Evolutionary conservation across 768 basidiomycete genomes (phyloP).

Genomic region (Amanita brunnescens): DNA sequence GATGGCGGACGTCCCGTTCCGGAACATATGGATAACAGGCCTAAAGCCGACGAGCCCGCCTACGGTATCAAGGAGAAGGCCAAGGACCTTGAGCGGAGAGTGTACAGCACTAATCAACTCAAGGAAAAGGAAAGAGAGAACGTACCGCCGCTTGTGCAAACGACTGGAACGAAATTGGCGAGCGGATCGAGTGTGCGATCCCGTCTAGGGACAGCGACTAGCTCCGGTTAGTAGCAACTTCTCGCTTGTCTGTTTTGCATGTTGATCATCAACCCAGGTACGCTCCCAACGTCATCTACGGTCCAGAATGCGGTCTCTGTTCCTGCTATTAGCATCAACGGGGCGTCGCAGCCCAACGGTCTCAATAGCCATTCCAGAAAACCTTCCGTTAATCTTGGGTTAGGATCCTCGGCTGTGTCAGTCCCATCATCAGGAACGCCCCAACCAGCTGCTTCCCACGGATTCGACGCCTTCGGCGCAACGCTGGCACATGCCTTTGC

Average conservation of each 20-base stretch:
- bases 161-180: background rate
- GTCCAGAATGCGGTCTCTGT: background rate
- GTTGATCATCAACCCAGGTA: background rate
- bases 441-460: background rate
- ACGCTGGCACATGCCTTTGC: constrained; percentile 54
- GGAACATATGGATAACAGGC: constrained; percentile 21
- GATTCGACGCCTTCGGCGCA: constrained; percentile 56
- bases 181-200: background rate
- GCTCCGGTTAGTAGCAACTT: background rate
- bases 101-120: background rate
- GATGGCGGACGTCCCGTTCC: constrained; percentile 23
- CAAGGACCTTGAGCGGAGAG: constrained; percentile 9
- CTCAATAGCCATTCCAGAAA: background rate
- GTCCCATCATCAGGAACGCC: background rate
- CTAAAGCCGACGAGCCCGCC: constrained; percentile 20
- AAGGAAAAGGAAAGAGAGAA: constrained; percentile 22
- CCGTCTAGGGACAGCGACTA: background rate
- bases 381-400: background rate
- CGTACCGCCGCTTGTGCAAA: constrained; percentile 15
- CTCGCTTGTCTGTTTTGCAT: background rate
- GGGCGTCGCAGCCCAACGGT: background rate
- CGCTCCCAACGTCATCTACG: background rate
- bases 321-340: background rate
- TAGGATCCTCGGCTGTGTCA: constrained; percentile 27
- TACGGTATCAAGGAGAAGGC: constrained; percentile 13